Percentiles rank a stretch among this genome's conserved stretches.
Evolutionary conservation across 768 basidiomycete genomes (phyloP).

Genomic region (Chlorophyllum brunneum): DNA sequence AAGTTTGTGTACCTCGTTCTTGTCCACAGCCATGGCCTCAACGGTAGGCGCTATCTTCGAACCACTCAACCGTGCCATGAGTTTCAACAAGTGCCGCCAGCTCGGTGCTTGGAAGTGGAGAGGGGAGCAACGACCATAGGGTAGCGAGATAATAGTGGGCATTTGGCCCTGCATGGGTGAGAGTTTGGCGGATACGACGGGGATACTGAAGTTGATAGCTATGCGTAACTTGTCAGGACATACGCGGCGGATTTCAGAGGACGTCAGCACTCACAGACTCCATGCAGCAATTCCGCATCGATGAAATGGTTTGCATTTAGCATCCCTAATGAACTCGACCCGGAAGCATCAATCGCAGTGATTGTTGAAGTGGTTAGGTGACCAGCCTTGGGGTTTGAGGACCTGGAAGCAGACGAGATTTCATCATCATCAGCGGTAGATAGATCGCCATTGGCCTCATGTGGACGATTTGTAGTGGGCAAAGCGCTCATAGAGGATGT

Average conservation of each 20-base stretch:
- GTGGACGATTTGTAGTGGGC: neutral
- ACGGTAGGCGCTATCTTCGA: constrained; percentile 69
- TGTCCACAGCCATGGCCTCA: constrained; percentile 57
- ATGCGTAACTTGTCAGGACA: constrained; percentile 9
- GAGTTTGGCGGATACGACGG: constrained; percentile 46
- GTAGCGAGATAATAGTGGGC: constrained; percentile 73
- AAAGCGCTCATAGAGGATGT: constrained; percentile 10
- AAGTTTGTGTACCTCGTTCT: constrained; percentile 49
- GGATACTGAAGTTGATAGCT: constrained; percentile 70
- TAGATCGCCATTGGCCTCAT: neutral
- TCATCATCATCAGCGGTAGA: neutral
- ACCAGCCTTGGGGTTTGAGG: neutral
- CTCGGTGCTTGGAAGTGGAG: constrained; percentile 70
- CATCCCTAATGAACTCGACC: constrained; percentile 10
- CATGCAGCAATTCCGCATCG: constrained; percentile 51
- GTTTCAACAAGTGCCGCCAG: constrained; percentile 70
- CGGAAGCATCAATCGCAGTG: neutral
- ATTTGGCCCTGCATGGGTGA: constrained; percentile 48
- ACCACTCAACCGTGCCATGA: constrained; percentile 70
- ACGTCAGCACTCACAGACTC: constrained; percentile 53
- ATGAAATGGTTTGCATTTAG: constrained; percentile 49
- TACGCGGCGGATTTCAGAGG: neutral
- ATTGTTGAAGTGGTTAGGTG: neutral
- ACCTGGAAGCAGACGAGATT: neutral
- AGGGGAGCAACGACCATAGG: constrained; percentile 62